Percentiles rank a stretch among this genome's conserved stretches.
These are phyloP conservation scores for Apiospora rasikravindrae DNA, from an alignment of 2,329 filamentous ascomycete genomes.

Conservation along the genomic window DNA sequence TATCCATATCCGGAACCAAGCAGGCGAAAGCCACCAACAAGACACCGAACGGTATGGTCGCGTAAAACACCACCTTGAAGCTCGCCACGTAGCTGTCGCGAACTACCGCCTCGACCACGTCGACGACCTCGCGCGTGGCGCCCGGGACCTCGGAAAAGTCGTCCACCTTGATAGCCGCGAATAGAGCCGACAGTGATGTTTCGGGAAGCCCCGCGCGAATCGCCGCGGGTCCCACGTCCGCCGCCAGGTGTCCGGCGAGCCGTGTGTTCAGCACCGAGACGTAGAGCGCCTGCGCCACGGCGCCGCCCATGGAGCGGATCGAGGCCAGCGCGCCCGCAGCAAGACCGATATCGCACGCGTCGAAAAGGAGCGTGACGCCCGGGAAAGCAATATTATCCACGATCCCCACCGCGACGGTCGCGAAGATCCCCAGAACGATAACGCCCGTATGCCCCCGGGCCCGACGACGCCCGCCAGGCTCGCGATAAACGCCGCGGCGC, in stretches of 20 bases:
- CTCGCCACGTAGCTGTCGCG: slow-evolving; percentile 46
- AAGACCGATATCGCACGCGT: slow-evolving; percentile 52
- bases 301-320: slow-evolving; percentile 49
- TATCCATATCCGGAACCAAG: slow-evolving; percentile 48
- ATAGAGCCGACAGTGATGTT: slow-evolving; percentile 38
- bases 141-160: neutral
- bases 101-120: slow-evolving; percentile 41
- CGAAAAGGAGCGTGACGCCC: slow-evolving; percentile 50
- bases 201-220: slow-evolving; percentile 42
- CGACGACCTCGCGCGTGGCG: slow-evolving; percentile 41
- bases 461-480: slow-evolving; percentile 36
- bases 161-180: neutral
- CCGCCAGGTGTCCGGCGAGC: slow-evolving; percentile 39
- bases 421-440: slow-evolving; percentile 42
- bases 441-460: slow-evolving; percentile 33
- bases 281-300: slow-evolving; percentile 45
- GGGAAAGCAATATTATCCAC: slow-evolving; percentile 48
- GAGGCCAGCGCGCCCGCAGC: slow-evolving; percentile 50
- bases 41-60: slow-evolving; percentile 41
- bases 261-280: slow-evolving; percentile 43
- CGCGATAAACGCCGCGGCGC: slow-evolving; percentile 42
- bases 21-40: slow-evolving; percentile 43
- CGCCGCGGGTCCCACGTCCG: slow-evolving; percentile 42
- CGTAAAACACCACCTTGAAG: slow-evolving; percentile 50
- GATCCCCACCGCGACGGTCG: slow-evolving; percentile 40